Evolutionary conservation across 2,329 filamentous ascomycete species (phyloP), one percentile per base, ranked within the genome.

Genomic region (Colletotrichum higginsianum): DNA sequence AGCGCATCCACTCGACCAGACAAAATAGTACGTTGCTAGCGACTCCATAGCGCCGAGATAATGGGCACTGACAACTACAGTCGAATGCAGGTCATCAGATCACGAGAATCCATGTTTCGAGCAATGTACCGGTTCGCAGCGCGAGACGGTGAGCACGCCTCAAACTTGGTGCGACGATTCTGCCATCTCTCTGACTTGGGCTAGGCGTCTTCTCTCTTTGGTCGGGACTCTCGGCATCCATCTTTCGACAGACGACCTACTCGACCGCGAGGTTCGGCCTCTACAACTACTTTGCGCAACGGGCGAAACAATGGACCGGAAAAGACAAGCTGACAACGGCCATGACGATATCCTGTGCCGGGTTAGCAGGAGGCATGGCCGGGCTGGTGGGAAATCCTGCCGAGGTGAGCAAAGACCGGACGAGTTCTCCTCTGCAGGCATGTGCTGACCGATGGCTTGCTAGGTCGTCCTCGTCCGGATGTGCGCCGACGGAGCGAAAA

Each of bases 321-420:
- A 62, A 73, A 16, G 75, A 76, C 4, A 79, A 77, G 66, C 71
- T 84, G 0, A 80, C 83, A 2, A 62, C 80, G 0, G 71, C 76
- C 7, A 75, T 75, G 52, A 84, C 82, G 15, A 80, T 85, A 26
- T 76, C 77, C 0, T 83, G 83, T 50, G 83, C 84, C 2, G 82
- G 81, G 5, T 47, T 82, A 1, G 81, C 83, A 0, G 84, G 83
- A 15, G 82, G 83, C 9, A 75, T 84, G 21, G 84, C 84, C 0
- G 84, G 84, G 18, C 49, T 85, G n/a, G 76, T 85, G 3, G 84
- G 84, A n/a, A 85, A 85, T 30, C 84, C 84, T 4, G 82, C 84
- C 13, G 84, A 85, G 72, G 79, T 80, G 55, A 57, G 35, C 13
- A 23, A 50, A 7, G 35, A 11, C 18, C 57, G 26, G 26, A 9